These are phyloP conservation scores for Lactarius sanguifluus DNA, from an alignment of 768 basidiomycete species.

Conservation along the genomic window DNA sequence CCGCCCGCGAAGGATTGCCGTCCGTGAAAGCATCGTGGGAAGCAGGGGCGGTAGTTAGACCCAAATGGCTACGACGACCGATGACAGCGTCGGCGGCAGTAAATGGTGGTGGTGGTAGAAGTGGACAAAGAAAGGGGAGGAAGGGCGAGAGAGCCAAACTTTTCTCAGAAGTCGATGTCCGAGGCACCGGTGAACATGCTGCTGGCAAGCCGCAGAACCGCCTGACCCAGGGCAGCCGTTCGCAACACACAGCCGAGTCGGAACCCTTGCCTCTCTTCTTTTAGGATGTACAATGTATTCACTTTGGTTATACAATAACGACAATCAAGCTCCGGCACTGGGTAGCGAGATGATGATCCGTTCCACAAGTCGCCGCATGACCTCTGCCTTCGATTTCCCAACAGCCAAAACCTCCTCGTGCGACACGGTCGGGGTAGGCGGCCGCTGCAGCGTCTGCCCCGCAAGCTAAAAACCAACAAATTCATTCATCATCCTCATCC, in stretches of 20 bases:
- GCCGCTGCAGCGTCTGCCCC: slow-evolving; percentile 49
- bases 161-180: slow-evolving; percentile 1
- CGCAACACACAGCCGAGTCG: too few relatives aligned
- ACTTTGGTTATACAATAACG: background rate
- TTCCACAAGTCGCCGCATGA: slow-evolving; percentile 70
- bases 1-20: slow-evolving; percentile 13
- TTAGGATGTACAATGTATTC: too few relatives aligned
- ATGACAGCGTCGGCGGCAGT: background rate
- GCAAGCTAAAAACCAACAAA: slow-evolving; percentile 47
- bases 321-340: background rate
- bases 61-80: background rate
- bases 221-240: too few relatives aligned
- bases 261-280: too few relatives aligned
- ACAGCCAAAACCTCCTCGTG: slow-evolving; percentile 76
- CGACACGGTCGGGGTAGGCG: slow-evolving; percentile 52
- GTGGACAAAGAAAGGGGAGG: background rate
- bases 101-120: background rate
- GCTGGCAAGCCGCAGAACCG: background rate
- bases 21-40: slow-evolving; percentile 26
- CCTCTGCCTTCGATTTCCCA: slow-evolving; percentile 65
- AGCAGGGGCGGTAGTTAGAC: background rate
- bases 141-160: background rate
- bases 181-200: background rate
- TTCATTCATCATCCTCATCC: background rate
- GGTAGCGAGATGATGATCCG: slow-evolving; percentile 47